A percentile compares a stretch with the other conserved stretches of the same genome.
These are phyloP conservation scores for Hibiscus tridactylites DNA, from an alignment of 345 rosid species.

Conservation along the genomic window DNA sequence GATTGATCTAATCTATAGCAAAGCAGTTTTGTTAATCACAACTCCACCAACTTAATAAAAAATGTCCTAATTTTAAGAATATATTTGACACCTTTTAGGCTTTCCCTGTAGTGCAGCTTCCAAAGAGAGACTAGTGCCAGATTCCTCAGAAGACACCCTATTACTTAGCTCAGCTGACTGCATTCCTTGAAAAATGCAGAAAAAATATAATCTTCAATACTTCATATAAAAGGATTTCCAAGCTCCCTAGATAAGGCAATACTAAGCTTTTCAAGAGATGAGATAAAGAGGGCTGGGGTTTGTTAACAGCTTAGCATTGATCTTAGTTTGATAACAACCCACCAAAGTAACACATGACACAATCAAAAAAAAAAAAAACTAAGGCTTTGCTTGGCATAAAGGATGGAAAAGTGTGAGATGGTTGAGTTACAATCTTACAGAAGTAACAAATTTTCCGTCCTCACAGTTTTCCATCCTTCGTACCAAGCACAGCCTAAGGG, in stretches of 20 bases:
- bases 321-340: neutral
- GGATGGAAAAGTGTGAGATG: no score
- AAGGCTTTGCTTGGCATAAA: no score
- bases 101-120: conserved; percentile 52
- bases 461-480: no score
- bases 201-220: conserved; percentile 15
- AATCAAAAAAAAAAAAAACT: neutral
- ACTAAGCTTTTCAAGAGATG: neutral
- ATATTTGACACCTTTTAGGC: conserved; percentile 53
- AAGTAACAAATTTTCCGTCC: no score
- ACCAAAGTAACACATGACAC: neutral
- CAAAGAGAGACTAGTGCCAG: conserved; percentile 13
- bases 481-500: neutral
- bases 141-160: conserved; percentile 22
- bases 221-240: neutral
- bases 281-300: neutral
- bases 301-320: neutral
- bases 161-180: conserved; percentile 34
- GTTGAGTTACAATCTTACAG: no score
- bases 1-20: conserved; percentile 58
- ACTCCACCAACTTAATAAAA: conserved; percentile 4
- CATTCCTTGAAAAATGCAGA: conserved; percentile 40
- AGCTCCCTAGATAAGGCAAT: neutral
- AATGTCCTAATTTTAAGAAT: conserved; percentile 6
- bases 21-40: conserved; percentile 16